Evolutionary conservation across 306 rosid species (phyloP).

Genomic region (Sophora flavescens): DNA sequence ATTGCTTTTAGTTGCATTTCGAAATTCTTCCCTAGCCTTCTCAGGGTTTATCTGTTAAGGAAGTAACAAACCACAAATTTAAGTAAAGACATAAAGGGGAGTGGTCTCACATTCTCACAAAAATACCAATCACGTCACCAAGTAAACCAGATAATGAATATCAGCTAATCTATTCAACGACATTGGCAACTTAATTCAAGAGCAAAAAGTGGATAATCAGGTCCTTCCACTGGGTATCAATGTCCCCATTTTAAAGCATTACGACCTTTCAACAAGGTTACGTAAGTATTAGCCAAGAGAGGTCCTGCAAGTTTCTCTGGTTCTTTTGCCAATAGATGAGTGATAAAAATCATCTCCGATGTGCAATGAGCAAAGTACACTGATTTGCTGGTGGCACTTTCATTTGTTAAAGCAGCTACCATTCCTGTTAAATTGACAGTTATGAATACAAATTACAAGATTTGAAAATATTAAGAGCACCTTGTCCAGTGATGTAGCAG

Average conservation of each 20-base stretch:
- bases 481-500: no score
- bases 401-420: no score
- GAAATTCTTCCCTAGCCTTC: slow-evolving; percentile 93
- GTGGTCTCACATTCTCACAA: slow-evolving; percentile 18
- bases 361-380: slow-evolving; percentile 88
- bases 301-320: slow-evolving; percentile 88
- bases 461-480: no score
- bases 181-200: slow-evolving; percentile 72
- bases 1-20: no score
- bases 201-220: slow-evolving; percentile 92
- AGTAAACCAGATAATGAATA: slow-evolving; percentile 33
- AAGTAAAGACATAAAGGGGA: slow-evolving; percentile 40
- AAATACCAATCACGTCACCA: slow-evolving; percentile 34
- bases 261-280: slow-evolving; percentile 74
- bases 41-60: slow-evolving; percentile 85
- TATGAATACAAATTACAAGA: no score
- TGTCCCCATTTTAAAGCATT: no score
- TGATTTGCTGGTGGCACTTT: no score
- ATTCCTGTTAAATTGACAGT: no score
- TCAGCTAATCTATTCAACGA: slow-evolving; percentile 13
- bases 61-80: slow-evolving; percentile 55
- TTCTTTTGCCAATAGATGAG: slow-evolving; percentile 76
- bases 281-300: slow-evolving; percentile 79
- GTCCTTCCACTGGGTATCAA: slow-evolving; percentile 94
- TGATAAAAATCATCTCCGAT: slow-evolving; percentile 82